Evolutionary conservation across 768 basidiomycete species (phyloP).

Genomic region (Pisolithus albus): DNA sequence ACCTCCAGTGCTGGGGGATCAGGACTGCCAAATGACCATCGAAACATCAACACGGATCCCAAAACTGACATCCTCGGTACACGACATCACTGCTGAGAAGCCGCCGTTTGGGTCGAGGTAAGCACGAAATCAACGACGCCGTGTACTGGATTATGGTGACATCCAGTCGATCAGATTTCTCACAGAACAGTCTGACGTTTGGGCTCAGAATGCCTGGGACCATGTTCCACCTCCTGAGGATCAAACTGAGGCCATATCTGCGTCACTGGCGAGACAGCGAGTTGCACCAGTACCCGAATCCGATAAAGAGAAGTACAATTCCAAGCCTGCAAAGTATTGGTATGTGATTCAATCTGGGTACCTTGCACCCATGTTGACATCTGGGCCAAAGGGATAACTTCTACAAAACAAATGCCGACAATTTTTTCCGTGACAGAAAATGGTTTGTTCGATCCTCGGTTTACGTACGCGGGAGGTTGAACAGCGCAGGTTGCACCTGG

Average conservation of each 20-base stretch:
- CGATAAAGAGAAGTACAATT: slow-evolving; percentile 67
- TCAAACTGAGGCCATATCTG: slow-evolving; percentile 65
- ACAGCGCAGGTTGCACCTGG: slow-evolving; percentile 69
- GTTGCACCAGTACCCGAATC: slow-evolving; percentile 63
- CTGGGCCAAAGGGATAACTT: slow-evolving; percentile 74
- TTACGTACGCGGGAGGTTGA: slow-evolving; percentile 6
- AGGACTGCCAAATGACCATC: background rate
- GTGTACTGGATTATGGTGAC: slow-evolving; percentile 1
- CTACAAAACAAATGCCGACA: slow-evolving; percentile 76
- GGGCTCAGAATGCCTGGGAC: slow-evolving; percentile 89
- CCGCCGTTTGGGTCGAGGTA: slow-evolving; percentile 72
- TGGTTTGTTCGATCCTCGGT: slow-evolving; percentile 41
- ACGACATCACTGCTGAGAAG: slow-evolving; percentile 45
- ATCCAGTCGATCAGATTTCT: slow-evolving; percentile 47
- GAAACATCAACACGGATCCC: slow-evolving; percentile 12
- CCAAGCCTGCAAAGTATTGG: slow-evolving; percentile 71
- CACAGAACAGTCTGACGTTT: slow-evolving; percentile 63
- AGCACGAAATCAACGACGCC: background rate
- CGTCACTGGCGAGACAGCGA: slow-evolving; percentile 65
- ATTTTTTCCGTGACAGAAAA: slow-evolving; percentile 93
- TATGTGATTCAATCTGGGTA: slow-evolving; percentile 29
- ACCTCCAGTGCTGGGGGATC: background rate
- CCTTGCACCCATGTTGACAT: slow-evolving; percentile 20
- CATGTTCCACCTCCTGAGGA: slow-evolving; percentile 81
- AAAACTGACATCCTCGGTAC: slow-evolving; percentile 56